These are phyloP conservation scores for Candida rishiriensis DNA, from an alignment of 805 yeast species.

Conservation along the genomic window DNA sequence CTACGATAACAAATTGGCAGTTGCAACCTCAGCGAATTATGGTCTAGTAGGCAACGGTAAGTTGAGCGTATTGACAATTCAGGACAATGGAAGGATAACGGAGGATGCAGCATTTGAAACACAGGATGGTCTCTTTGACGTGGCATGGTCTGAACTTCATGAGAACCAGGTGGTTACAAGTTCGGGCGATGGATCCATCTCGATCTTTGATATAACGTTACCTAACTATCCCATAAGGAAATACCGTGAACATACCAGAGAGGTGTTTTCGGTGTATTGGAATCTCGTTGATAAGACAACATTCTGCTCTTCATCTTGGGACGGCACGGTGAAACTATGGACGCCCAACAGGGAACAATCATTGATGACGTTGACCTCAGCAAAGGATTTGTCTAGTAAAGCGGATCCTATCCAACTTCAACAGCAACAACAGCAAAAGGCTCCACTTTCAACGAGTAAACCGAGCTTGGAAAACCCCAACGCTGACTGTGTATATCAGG, in stretches of 20 bases:
- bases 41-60: slow-evolving; percentile 95
- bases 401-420: slow-evolving; percentile 7
- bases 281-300: slow-evolving; percentile 40
- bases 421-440: slow-evolving; percentile 1
- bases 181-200: slow-evolving; percentile 86
- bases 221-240: slow-evolving; percentile 67
- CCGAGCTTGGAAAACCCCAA: slow-evolving; percentile 30
- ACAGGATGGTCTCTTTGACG: slow-evolving; percentile 86
- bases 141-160: slow-evolving; percentile 86
- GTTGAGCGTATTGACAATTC: slow-evolving; percentile 64
- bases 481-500: slow-evolving; percentile 69
- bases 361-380: slow-evolving; percentile 47
- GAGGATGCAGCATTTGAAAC: slow-evolving; percentile 69
- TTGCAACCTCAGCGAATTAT: slow-evolving; percentile 86
- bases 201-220: slow-evolving; percentile 71
- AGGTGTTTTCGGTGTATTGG: slow-evolving; percentile 35
- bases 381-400: slow-evolving; percentile 19
- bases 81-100: slow-evolving; percentile 55
- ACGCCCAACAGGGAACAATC: slow-evolving; percentile 55
- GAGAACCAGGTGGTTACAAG: slow-evolving; percentile 82
- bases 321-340: slow-evolving; percentile 82
- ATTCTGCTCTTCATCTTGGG: slow-evolving; percentile 87
- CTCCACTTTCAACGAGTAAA: slow-evolving; percentile 35
- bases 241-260: slow-evolving; percentile 65
- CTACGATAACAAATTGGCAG: slow-evolving; percentile 83